Conservation (phyloP, 1,284 basidiomycete genomes). For the Laetiporus sulphureus region DNA sequence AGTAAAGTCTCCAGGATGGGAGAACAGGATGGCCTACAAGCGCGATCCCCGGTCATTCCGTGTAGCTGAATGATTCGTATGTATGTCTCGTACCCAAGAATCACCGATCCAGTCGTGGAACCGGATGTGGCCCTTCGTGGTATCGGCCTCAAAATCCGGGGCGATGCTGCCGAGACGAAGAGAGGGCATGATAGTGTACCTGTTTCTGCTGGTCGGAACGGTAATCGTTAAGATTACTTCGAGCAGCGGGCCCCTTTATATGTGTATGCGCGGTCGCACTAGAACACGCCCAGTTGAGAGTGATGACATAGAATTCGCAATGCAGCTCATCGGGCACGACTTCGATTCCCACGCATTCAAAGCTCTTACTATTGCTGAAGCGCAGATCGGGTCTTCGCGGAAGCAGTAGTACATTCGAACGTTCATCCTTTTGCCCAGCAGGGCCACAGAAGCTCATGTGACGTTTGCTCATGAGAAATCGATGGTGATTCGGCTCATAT, state of each 20-base stretch:
- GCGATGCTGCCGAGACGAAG: constrained; percentile 75
- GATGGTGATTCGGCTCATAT: too few species aligned
- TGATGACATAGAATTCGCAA: constrained; percentile 10
- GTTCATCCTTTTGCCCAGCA: too few species aligned
- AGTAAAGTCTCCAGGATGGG: constrained; percentile 86
- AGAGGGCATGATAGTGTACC: constrained; percentile 27
- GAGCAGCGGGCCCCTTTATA: constrained; percentile 14
- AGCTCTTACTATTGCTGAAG: neutral
- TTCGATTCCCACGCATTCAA: constrained; percentile 42
- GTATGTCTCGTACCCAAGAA: constrained; percentile 64
- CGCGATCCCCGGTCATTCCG: constrained; percentile 12
- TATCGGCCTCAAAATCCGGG: constrained; percentile 81
- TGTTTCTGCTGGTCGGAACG: too few species aligned
- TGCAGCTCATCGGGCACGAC: constrained; percentile 24
- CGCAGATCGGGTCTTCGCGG: neutral
- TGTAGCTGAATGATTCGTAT: neutral
- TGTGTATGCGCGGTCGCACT: constrained; percentile 9
- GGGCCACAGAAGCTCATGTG: too few species aligned
- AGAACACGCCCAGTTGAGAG: neutral
- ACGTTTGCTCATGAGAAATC: too few species aligned
- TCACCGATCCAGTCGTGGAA: constrained; percentile 91
- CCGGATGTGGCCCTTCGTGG: constrained; percentile 70
- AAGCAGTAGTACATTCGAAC: neutral
- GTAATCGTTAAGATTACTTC: too few species aligned
- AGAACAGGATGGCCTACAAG: constrained; percentile 76